Percentiles rank a stretch among this genome's conserved stretches.
Evolutionary conservation across 331 rosid genomes (phyloP).

Genomic region (Rhamnella rubrinervis): DNA sequence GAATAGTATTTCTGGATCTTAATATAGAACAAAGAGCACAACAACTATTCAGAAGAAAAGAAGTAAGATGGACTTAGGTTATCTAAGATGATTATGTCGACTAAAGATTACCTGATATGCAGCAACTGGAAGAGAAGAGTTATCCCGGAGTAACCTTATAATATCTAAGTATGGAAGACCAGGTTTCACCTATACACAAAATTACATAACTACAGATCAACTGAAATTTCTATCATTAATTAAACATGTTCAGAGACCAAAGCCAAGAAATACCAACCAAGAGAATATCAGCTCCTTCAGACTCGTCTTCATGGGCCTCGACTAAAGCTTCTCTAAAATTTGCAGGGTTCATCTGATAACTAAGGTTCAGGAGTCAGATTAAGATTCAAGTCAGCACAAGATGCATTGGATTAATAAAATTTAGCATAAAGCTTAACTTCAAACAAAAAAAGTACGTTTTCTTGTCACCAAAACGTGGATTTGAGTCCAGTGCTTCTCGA

Average conservation of each 20-base stretch:
- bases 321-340: slow-evolving; percentile 86
- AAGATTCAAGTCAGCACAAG: slow-evolving; percentile 34
- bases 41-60: neutral
- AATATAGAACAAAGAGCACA: neutral
- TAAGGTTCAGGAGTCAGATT: slow-evolving; percentile 38
- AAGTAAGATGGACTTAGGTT: neutral
- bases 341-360: slow-evolving; percentile 98
- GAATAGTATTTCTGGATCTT: neutral
- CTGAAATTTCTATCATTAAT: slow-evolving; percentile 7
- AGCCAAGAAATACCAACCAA: slow-evolving; percentile 60
- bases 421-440: slow-evolving; percentile 8
- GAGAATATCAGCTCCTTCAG: slow-evolving; percentile 98
- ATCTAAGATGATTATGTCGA: neutral
- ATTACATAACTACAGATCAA: slow-evolving; percentile 6
- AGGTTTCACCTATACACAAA: slow-evolving; percentile 77
- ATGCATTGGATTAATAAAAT: neutral
- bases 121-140: slow-evolving; percentile 83
- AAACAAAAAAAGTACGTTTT: slow-evolving; percentile 66
- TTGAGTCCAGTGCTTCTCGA: slow-evolving; percentile 93
- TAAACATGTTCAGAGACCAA: neutral
- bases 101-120: slow-evolving; percentile 79
- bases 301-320: slow-evolving; percentile 78
- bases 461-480: slow-evolving; percentile 96
- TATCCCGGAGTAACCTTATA: slow-evolving; percentile 85
- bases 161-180: slow-evolving; percentile 93